Percentiles rank a stretch among this genome's conserved stretches.
Evolutionary conservation across 1,284 basidiomycete species (phyloP).

Genomic region (Moesziomyces sp.): DNA sequence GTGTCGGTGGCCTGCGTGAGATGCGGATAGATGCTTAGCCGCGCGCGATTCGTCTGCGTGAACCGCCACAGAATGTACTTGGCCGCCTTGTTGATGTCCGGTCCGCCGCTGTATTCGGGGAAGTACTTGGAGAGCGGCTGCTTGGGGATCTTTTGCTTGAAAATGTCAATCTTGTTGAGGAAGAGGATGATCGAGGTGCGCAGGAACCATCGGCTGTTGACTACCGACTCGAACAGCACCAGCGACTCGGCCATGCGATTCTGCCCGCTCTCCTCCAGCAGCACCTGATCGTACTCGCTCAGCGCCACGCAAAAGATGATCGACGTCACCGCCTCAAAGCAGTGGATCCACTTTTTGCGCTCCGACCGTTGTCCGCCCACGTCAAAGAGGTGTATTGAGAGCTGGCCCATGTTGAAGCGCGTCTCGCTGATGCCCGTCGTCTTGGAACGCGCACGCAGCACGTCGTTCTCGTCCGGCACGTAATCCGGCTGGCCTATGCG

Average conservation of each 20-base stretch:
- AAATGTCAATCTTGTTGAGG: slow-evolving; percentile 94
- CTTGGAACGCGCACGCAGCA: slow-evolving; percentile 87
- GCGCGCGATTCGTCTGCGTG: slow-evolving; percentile 85
- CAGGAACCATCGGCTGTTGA: slow-evolving; percentile 89
- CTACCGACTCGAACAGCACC: slow-evolving; percentile 91
- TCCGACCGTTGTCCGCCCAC: slow-evolving; percentile 65
- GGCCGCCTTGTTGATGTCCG: slow-evolving; percentile 96
- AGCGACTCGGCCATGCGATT: slow-evolving; percentile 96
- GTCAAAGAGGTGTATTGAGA: slow-evolving; percentile 68
- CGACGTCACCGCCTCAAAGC: slow-evolving; percentile 65
- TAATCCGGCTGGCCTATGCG: slow-evolving; percentile 84
- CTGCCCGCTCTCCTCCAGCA: slow-evolving; percentile 68
- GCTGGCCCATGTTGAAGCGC: slow-evolving; percentile 69
- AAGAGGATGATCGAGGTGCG: slow-evolving; percentile 84
- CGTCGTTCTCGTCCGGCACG: slow-evolving; percentile 87
- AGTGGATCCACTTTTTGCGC: slow-evolving; percentile 67
- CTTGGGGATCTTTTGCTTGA: slow-evolving; percentile 85
- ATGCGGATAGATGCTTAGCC: slow-evolving; percentile 64
- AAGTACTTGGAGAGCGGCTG: slow-evolving; percentile 86
- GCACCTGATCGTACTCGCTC: slow-evolving; percentile 63
- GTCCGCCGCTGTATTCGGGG: slow-evolving; percentile 88
- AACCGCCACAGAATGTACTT: slow-evolving; percentile 98
- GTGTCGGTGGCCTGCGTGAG: slow-evolving; percentile 75
- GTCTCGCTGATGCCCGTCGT: slow-evolving; percentile 94
- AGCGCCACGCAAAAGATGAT: slow-evolving; percentile 67